Evolutionary conservation across 2,329 filamentous ascomycete genomes (phyloP).

Genomic region (Colletotrichum spaethianum): DNA sequence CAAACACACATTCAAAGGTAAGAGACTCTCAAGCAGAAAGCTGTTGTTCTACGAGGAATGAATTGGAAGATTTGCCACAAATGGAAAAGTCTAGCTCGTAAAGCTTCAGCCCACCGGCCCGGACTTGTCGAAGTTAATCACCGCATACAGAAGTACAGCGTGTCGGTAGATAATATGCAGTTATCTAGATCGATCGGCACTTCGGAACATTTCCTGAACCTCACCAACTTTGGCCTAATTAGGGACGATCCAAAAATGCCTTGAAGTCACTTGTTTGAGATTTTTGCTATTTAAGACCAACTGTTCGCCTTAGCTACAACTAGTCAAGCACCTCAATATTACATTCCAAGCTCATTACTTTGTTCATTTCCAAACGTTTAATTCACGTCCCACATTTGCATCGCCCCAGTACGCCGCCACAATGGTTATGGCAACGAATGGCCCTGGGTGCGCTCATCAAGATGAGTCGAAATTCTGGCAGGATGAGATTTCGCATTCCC

Average conservation of each 20-base stretch:
- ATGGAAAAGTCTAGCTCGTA: background rate
- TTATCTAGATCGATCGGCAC: too few relatives aligned
- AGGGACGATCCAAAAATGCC: too few relatives aligned
- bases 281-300: constrained; percentile 1
- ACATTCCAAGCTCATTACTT: background rate
- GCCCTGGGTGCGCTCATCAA: background rate
- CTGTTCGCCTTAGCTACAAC: background rate
- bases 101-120: background rate
- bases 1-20: background rate
- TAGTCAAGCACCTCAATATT: background rate
- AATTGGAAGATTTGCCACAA: too few relatives aligned
- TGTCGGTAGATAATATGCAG: background rate
- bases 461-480: constrained; percentile 21
- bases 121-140: background rate
- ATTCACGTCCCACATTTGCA: background rate
- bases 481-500: constrained; percentile 23
- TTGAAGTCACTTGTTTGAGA: background rate
- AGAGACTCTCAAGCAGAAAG: too few relatives aligned
- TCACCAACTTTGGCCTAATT: background rate
- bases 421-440: constrained; percentile 22
- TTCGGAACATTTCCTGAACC: background rate
- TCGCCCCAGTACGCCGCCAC: background rate
- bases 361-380: background rate
- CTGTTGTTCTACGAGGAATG: background rate
- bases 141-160: background rate